Evolutionary conservation across 345 rosid species (phyloP).

Genomic region (Mangifera indica): DNA sequence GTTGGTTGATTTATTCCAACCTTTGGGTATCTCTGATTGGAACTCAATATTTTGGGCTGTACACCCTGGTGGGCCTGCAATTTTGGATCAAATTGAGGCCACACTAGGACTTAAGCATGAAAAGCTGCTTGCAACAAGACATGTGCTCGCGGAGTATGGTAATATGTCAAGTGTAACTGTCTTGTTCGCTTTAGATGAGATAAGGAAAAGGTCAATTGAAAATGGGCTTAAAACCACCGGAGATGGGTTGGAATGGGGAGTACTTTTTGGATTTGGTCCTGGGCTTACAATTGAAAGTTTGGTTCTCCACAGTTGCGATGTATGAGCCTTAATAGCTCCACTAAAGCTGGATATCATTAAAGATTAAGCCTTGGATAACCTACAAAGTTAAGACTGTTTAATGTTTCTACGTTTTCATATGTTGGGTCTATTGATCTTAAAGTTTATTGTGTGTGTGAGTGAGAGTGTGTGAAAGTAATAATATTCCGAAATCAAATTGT

Average conservation of each 20-base stretch:
- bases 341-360: too few species aligned
- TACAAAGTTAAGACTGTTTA: too few species aligned
- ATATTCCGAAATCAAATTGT: too few species aligned
- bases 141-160: slow-evolving; percentile 38
- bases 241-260: slow-evolving; percentile 53
- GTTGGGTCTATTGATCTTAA: too few species aligned
- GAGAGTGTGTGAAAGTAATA: too few species aligned
- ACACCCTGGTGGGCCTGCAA: slow-evolving; percentile 49
- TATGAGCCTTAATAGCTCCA: too few species aligned
- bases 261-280: slow-evolving; percentile 48
- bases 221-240: slow-evolving; percentile 36
- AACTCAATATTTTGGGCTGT: slow-evolving; percentile 46
- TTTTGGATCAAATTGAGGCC: slow-evolving; percentile 39
- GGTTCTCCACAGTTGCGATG: slow-evolving; percentile 36
- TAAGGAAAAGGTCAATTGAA: slow-evolving; percentile 37
- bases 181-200: slow-evolving; percentile 43
- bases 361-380: too few species aligned
- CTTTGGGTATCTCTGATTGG: slow-evolving; percentile 47
- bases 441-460: too few species aligned
- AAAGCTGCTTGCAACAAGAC: slow-evolving; percentile 34
- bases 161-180: slow-evolving; percentile 44
- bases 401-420: too few species aligned
- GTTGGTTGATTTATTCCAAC: slow-evolving; percentile 36
- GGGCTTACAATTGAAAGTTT: slow-evolving; percentile 48
- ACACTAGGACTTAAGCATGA: slow-evolving; percentile 31